Evolutionary conservation across 768 basidiomycete species (phyloP).

Genomic region (Agaricus sinodeliciosus): DNA sequence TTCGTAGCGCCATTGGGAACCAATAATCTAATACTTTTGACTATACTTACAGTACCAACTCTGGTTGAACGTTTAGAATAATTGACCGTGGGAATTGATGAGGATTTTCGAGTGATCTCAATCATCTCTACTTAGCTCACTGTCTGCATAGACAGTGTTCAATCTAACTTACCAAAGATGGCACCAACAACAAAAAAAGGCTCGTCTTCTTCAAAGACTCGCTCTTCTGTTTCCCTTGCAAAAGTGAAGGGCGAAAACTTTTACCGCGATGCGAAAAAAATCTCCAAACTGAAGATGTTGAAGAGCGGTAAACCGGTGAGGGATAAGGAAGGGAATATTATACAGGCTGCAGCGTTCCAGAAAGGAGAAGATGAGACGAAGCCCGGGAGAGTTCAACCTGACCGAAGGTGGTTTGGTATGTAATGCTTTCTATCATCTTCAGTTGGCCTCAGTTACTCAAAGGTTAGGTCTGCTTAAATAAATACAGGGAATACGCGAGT

Average conservation of each 20-base stretch:
- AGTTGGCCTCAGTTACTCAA: neutral
- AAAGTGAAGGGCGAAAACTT: conserved; percentile 94
- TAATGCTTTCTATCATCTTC: conserved; percentile 11
- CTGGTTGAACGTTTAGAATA: neutral
- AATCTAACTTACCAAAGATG: conserved; percentile 20
- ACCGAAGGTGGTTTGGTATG: conserved; percentile 96
- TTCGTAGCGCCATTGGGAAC: conserved; percentile 29
- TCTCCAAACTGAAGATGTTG: conserved; percentile 82
- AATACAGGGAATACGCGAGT: conserved; percentile 90
- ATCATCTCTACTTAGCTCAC: neutral
- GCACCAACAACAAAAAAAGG: conserved; percentile 31
- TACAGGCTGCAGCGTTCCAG: conserved; percentile 92
- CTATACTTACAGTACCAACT: too few species aligned
- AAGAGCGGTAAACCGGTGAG: conserved; percentile 87
- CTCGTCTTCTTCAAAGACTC: conserved; percentile 30
- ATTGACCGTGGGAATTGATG: conserved; percentile 5
- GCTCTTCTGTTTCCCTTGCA: conserved; percentile 49
- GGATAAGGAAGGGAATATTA: conserved; percentile 88
- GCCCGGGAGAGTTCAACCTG: conserved; percentile 89
- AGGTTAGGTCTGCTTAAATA: conserved; percentile 1
- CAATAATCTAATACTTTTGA: neutral
- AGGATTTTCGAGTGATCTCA: conserved; percentile 3
- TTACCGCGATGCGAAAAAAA: conserved; percentile 93
- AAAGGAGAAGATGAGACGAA: conserved; percentile 89
- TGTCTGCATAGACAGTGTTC: neutral